These are phyloP conservation scores for Trametes villosa DNA, from an alignment of 768 basidiomycete genomes.

Conservation along the genomic window DNA sequence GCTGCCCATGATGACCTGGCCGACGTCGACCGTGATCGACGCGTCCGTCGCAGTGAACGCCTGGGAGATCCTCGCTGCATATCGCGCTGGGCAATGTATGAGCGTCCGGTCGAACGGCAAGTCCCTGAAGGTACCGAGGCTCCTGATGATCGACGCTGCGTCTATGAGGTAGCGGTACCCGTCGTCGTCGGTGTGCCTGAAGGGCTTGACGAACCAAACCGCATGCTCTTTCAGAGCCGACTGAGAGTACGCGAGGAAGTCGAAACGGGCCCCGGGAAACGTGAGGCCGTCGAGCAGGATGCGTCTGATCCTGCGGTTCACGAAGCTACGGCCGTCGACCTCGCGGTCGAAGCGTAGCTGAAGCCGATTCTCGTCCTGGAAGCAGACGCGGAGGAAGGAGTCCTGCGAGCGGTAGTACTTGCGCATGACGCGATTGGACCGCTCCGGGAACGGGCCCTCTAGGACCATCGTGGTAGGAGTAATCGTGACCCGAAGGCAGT, in stretches of 20 bases:
- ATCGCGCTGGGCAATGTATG: slow-evolving; percentile 67
- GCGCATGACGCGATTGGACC: slow-evolving; percentile 66
- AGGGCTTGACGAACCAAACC: slow-evolving; percentile 68
- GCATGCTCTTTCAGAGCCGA: slow-evolving; percentile 66
- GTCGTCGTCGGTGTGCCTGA: slow-evolving; percentile 37
- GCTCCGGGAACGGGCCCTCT: slow-evolving; percentile 59
- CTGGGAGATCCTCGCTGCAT: slow-evolving; percentile 72
- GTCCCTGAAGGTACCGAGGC: slow-evolving; percentile 58
- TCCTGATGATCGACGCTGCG: slow-evolving; percentile 56
- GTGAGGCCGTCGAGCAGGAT: slow-evolving; percentile 50
- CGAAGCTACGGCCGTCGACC: slow-evolving; percentile 54
- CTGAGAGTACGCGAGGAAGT: slow-evolving; percentile 74
- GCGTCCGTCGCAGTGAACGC: slow-evolving; percentile 78
- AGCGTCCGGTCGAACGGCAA: slow-evolving; percentile 50
- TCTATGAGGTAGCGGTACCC: slow-evolving; percentile 4
- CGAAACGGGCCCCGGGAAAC: slow-evolving; percentile 58
- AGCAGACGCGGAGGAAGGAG: slow-evolving; percentile 64
- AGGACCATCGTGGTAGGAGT: slow-evolving; percentile 59
- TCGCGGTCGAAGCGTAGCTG: slow-evolving; percentile 61
- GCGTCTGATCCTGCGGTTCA: slow-evolving; percentile 50
- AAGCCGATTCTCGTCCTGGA: slow-evolving; percentile 60
- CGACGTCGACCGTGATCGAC: slow-evolving; percentile 46
- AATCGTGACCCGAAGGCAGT: slow-evolving; percentile 51
- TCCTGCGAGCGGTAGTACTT: slow-evolving; percentile 50
- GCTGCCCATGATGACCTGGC: slow-evolving; percentile 45